phyloP scores from a whole-genome alignment of 768 basidiomycete genomes.

The Trametes villosa region DNA sequence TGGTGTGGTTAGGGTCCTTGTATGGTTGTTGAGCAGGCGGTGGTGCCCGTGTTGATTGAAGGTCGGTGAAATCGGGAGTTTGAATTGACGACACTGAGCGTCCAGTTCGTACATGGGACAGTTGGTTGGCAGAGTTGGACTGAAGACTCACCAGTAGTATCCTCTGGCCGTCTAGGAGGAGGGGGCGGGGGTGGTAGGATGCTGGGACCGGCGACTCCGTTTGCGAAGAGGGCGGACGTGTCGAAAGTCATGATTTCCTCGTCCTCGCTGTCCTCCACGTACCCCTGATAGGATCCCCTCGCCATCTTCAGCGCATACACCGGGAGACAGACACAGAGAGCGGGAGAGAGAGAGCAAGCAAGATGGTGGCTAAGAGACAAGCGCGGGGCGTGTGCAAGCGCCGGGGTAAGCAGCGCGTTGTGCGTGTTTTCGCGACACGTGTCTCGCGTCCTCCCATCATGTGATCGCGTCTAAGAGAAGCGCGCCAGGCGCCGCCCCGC shows the following conservation, averaged over 20 bases:
- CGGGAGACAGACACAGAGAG: neutral
- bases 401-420: slow-evolving; percentile 7
- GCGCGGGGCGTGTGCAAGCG: neutral
- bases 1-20: neutral
- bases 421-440: slow-evolving; percentile 19
- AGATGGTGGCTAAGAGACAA: slow-evolving; percentile 12
- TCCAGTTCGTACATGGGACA: neutral
- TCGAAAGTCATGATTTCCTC: slow-evolving; percentile 20
- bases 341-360: neutral
- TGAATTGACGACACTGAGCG: slow-evolving; percentile 12
- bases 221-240: neutral
- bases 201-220: neutral
- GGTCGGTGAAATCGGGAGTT: slow-evolving; percentile 15
- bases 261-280: slow-evolving; percentile 27
- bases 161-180: neutral
- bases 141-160: neutral
- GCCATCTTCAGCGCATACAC: neutral
- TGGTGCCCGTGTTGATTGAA: neutral
- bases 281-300: slow-evolving; percentile 3
- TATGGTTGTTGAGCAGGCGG: neutral
- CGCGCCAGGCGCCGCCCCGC: slow-evolving; percentile 8
- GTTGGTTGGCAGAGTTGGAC: neutral
- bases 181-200: neutral
- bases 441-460: slow-evolving; percentile 12
- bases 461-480: slow-evolving; percentile 20